Evolutionary conservation across 2,329 filamentous ascomycete species (phyloP).

Genomic region (Cercospora citrullina): DNA sequence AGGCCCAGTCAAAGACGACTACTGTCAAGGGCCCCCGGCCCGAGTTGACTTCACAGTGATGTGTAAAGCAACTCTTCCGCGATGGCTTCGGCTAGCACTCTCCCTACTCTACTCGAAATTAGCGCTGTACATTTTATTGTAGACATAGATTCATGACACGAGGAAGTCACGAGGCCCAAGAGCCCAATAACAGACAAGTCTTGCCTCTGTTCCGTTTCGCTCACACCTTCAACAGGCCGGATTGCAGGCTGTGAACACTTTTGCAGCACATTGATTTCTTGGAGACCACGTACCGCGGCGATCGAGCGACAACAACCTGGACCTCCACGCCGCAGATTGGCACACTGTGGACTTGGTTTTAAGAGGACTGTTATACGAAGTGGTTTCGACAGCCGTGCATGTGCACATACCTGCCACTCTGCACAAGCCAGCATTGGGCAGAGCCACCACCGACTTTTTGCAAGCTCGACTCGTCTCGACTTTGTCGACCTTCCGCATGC

Average conservation of each 20-base stretch:
- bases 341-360: neutral
- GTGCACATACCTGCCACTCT: neutral
- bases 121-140: conserved; percentile 3
- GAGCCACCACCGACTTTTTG: neutral
- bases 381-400: neutral
- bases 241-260: neutral
- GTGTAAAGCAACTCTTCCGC: neutral
- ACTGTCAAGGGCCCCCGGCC: neutral
- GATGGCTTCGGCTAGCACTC: neutral
- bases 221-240: neutral
- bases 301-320: neutral
- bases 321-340: neutral
- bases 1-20: conserved; percentile 13
- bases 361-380: neutral
- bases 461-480: neutral
- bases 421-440: neutral
- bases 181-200: neutral
- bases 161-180: neutral
- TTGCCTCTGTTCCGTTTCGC: neutral
- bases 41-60: neutral
- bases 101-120: conserved; percentile 5
- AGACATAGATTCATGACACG: conserved; percentile 1
- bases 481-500: neutral
- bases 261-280: neutral
- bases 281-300: neutral